Conservation (phyloP, 208 protist species). For the Acanthamoeba castellanii region DNA sequence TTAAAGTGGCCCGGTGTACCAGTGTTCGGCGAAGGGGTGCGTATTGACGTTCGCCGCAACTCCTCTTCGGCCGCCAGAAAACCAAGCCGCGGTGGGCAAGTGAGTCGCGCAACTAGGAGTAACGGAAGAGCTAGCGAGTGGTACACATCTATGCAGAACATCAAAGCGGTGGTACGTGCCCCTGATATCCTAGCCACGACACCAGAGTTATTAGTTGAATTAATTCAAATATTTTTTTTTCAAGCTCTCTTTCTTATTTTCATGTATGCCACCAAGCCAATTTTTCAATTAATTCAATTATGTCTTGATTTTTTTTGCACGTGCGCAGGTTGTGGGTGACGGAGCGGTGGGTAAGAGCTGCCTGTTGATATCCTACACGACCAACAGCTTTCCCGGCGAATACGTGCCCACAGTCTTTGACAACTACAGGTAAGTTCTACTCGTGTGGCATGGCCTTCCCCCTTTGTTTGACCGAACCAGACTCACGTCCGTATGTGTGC, state of each 20-base stretch:
- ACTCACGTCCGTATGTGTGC: no score
- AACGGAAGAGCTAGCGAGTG: no score
- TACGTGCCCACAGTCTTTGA: constrained; percentile 87
- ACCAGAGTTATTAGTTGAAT: no score
- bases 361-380: constrained; percentile 90
- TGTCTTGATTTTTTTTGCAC: neutral
- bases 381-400: constrained; percentile 90
- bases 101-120: no score
- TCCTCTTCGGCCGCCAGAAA: no score
- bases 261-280: no score
- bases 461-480: neutral
- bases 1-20: no score
- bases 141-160: neutral
- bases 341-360: constrained; percentile 91
- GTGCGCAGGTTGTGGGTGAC: constrained; percentile 88
- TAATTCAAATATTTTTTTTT: neutral
- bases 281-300: neutral
- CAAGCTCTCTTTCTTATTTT: neutral
- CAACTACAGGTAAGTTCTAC: constrained; percentile 88
- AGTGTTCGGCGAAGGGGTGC: no score
- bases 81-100: no score
- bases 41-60: no score
- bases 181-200: no score
- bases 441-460: constrained; percentile 51
- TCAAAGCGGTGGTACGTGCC: neutral